Percentiles rank a stretch among this genome's conserved stretches.
These are phyloP conservation scores for Paramyrothecium roridum DNA, from an alignment of 2,329 filamentous ascomycete species.

Conservation along the genomic window DNA sequence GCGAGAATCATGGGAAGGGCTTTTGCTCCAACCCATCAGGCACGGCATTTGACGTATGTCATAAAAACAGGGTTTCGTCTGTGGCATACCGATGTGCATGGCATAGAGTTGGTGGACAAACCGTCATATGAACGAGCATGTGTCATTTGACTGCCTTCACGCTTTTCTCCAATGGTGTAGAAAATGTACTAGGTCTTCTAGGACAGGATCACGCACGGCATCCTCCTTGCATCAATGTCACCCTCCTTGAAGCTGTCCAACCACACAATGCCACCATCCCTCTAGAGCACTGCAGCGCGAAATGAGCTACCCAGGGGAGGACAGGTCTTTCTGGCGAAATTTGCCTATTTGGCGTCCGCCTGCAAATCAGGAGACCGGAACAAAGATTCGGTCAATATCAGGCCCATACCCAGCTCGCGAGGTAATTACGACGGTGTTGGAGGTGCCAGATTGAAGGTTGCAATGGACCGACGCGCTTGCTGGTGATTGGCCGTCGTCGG, in stretches of 20 bases:
- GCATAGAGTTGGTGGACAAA: too few relatives aligned
- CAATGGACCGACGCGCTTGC: conserved; percentile 44
- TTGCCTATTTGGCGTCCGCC: too few relatives aligned
- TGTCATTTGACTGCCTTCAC: not conserved
- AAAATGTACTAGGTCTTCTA: too few relatives aligned
- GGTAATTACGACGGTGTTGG: conserved; percentile 46
- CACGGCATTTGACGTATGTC: too few relatives aligned
- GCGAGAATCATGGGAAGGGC: too few relatives aligned
- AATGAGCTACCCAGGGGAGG: too few relatives aligned
- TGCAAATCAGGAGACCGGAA: conserved; percentile 32
- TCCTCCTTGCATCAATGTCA: not conserved
- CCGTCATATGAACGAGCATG: not conserved
- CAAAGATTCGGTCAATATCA: conserved; percentile 44
- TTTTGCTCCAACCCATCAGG: too few relatives aligned
- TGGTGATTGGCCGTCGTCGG: conserved; percentile 34
- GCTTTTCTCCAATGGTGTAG: too few relatives aligned
- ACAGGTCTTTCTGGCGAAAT: too few relatives aligned
- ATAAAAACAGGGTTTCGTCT: too few relatives aligned
- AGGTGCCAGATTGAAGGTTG: conserved; percentile 39
- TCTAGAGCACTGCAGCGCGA: too few relatives aligned
- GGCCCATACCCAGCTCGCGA: conserved; percentile 36
- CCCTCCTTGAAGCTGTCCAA: not conserved
- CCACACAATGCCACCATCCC: not conserved
- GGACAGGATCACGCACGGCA: not conserved
- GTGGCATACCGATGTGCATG: too few relatives aligned